Conservation (phyloP, 495 filamentous ascomycete genomes). For the Annulohypoxylon maeteangense region DNA sequence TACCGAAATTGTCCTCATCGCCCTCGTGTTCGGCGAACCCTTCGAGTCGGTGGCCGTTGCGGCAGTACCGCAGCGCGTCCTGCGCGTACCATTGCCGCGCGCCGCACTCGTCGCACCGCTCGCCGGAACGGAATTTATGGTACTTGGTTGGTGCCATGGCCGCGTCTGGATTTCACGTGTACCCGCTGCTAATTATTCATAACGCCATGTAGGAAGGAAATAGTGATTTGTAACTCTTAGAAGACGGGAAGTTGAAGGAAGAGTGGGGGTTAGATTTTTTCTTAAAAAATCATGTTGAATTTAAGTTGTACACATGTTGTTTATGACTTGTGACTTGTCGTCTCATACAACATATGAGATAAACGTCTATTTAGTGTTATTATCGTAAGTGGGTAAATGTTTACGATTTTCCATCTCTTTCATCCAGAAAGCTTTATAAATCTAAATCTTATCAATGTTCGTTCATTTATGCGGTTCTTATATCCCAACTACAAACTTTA, state of each 20-base stretch:
- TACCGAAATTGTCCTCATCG: conserved; percentile 80
- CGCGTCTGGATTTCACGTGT: neutral
- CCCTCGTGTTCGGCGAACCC: conserved; percentile 59
- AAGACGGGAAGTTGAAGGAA: neutral
- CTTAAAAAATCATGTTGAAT: neutral
- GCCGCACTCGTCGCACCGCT: conserved; percentile 61
- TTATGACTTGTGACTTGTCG: neutral
- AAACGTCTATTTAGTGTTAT: neutral
- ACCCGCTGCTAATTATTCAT: neutral
- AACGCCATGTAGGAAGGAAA: too few relatives aligned
- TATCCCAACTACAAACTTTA: too few relatives aligned
- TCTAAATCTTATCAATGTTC: neutral
- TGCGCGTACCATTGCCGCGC: conserved; percentile 60
- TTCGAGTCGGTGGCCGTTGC: conserved; percentile 64
- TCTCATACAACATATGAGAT: neutral
- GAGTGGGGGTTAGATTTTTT: neutral
- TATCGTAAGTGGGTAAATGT: neutral
- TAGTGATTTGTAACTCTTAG: too few relatives aligned
- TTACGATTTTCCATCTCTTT: neutral
- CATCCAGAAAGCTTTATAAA: too few relatives aligned
- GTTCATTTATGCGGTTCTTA: neutral
- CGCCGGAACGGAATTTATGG: conserved; percentile 52
- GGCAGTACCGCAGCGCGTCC: conserved; percentile 62
- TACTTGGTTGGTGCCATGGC: conserved; percentile 42
- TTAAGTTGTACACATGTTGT: neutral